Percentiles rank a stretch among this genome's conserved stretches.
phyloP scores from a whole-genome alignment of 495 filamentous ascomycete species.

The Aspergillus baeticus region DNA sequence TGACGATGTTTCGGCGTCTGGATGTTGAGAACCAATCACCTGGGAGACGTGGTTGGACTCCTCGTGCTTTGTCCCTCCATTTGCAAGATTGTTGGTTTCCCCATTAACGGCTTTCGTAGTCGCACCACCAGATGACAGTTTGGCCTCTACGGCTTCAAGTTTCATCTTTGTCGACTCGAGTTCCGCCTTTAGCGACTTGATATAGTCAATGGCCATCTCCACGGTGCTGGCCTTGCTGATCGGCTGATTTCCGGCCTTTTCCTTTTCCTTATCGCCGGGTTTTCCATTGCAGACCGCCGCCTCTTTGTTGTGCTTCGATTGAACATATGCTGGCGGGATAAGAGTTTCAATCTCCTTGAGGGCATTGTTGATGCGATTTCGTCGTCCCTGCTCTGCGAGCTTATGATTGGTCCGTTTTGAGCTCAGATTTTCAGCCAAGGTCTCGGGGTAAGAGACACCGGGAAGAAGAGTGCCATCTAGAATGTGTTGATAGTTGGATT shows the following conservation, averaged over 20 bases:
- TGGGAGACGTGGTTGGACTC: not conserved
- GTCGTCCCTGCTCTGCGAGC: conserved; percentile 91
- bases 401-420: conserved; percentile 98
- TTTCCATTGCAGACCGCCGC: conserved; percentile 31
- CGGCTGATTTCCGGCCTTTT: conserved; percentile 50
- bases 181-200: conserved; percentile 77
- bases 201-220: conserved; percentile 93
- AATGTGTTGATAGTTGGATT: conserved; percentile 98
- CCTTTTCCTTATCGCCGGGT: conserved; percentile 42
- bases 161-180: conserved; percentile 64
- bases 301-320: conserved; percentile 35
- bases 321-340: conserved; percentile 58
- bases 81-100: not conserved
- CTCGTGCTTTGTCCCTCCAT: not conserved
- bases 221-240: conserved; percentile 96
- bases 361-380: conserved; percentile 93
- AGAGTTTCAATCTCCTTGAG: conserved; percentile 87
- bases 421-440: conserved; percentile 86
- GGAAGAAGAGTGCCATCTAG: conserved; percentile 88
- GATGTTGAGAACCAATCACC: not conserved
- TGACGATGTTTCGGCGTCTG: conserved; percentile 6
- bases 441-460: conserved; percentile 86
- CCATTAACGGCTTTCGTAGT: conserved; percentile 8
- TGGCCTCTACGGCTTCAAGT: conserved; percentile 63
- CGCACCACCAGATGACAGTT: conserved; percentile 35